phyloP scores from a whole-genome alignment of 108 stramenopile species.

The Epithemia pelagica region DNA sequence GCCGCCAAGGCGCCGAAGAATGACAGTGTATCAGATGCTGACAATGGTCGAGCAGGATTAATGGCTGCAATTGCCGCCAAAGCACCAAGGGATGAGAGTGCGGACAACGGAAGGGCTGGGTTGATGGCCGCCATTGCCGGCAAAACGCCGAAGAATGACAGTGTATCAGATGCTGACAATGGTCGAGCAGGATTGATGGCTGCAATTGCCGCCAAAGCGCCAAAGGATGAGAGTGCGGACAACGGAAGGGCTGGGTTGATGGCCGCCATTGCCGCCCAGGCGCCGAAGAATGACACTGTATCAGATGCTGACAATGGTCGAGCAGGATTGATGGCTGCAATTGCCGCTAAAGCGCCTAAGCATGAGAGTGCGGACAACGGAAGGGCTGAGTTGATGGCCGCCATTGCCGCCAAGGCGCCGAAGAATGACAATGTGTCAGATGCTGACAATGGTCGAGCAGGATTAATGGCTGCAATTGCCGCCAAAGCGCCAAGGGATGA shows the following conservation, averaged over 20 bases:
- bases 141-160: no score
- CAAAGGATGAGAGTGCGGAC: background rate
- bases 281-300: no score
- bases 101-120: background rate
- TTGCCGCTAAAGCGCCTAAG: background rate
- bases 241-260: background rate
- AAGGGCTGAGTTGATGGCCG: background rate
- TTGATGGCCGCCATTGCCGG: background rate
- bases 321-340: background rate
- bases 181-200: conserved; percentile 16
- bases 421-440: background rate
- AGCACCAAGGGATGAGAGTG: background rate
- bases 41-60: background rate
- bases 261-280: background rate
- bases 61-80: background rate
- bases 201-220: conserved; percentile 7
- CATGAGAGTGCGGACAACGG: background rate
- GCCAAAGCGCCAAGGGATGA: background rate
- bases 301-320: background rate
- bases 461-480: background rate
- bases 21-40: background rate
- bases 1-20: conserved; percentile 12
- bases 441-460: no score
- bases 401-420: background rate
- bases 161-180: background rate